Percentiles rank a stretch among this genome's conserved stretches.
These are phyloP conservation scores for Canariomyces notabilis DNA, from an alignment of 2,329 filamentous ascomycete genomes.

Conservation along the genomic window DNA sequence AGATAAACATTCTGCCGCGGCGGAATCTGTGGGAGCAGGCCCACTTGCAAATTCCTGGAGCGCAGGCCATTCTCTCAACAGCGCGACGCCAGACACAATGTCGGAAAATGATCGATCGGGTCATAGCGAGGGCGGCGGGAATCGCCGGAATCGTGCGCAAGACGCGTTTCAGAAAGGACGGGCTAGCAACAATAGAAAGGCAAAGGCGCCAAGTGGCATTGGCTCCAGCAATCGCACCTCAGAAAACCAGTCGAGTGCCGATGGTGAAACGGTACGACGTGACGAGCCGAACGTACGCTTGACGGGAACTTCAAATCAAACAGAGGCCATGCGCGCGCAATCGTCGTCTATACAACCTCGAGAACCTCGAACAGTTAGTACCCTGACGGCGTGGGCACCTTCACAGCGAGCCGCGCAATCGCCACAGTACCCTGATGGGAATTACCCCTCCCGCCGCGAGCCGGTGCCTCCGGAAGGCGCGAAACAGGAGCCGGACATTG, in stretches of 20 bases:
- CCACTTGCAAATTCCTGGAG: not conserved
- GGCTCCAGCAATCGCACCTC: slow-evolving; percentile 6
- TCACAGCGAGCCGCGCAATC: not conserved
- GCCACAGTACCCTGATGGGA: slow-evolving; percentile 8
- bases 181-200: slow-evolving; percentile 14
- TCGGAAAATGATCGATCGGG: slow-evolving; percentile 7
- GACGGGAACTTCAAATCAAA: slow-evolving; percentile 32
- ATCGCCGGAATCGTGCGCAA: slow-evolving; percentile 9
- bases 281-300: slow-evolving; percentile 30
- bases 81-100: not conserved
- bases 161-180: slow-evolving; percentile 15
- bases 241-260: slow-evolving; percentile 23
- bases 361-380: slow-evolving; percentile 6
- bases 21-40: not conserved
- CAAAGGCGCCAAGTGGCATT: slow-evolving; percentile 3
- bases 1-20: not conserved
- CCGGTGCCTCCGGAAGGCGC: slow-evolving; percentile 4
- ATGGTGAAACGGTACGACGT: slow-evolving; percentile 27
- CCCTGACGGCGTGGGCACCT: not conserved
- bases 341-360: slow-evolving; percentile 23
- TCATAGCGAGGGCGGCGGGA: slow-evolving; percentile 9
- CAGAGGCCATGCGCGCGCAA: slow-evolving; percentile 25
- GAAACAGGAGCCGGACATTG: slow-evolving; percentile 17
- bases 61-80: not conserved
- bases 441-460: slow-evolving; percentile 2